Evolutionary conservation across 331 rosid species (phyloP).

Genomic region (Pyrus hybrid): DNA sequence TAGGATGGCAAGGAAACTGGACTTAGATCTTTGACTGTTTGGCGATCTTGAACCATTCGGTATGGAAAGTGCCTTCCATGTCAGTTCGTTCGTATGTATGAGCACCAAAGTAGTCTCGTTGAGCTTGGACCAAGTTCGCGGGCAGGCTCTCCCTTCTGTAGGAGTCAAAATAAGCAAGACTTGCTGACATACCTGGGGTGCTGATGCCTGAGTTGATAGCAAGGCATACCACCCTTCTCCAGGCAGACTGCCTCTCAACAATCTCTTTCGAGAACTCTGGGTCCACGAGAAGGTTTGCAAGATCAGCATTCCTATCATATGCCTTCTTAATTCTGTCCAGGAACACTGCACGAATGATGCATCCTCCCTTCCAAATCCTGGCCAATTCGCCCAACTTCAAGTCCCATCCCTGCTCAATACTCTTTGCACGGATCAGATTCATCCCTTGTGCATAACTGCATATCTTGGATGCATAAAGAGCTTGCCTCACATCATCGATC

Average conservation of each 20-base stretch:
- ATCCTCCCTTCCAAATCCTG: conserved; percentile 89
- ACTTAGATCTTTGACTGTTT: conserved; percentile 45
- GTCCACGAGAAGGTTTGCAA: conserved; percentile 81
- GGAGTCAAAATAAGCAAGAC: conserved; percentile 76
- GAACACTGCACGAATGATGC: conserved; percentile 78
- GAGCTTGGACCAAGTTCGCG: conserved; percentile 87
- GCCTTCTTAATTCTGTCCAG: conserved; percentile 78
- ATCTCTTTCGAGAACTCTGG: conserved; percentile 82
- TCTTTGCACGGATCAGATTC: conserved; percentile 87
- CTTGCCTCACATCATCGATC: conserved; percentile 74
- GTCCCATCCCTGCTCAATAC: conserved; percentile 70
- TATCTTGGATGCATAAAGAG: conserved; percentile 78
- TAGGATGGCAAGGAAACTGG: not conserved
- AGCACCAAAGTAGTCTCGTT: conserved; percentile 84
- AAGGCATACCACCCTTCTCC: conserved; percentile 78
- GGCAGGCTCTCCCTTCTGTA: conserved; percentile 69
- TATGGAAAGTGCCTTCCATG: conserved; percentile 69
- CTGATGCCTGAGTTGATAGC: conserved; percentile 71
- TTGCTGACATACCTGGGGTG: conserved; percentile 86
- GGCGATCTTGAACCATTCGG: conserved; percentile 94
- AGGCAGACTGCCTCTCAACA: conserved; percentile 64
- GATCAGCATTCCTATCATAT: conserved; percentile 56
- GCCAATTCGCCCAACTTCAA: conserved; percentile 71
- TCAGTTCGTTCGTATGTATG: conserved; percentile 81
- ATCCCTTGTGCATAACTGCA: conserved; percentile 91